A percentile compares a stretch with the other conserved stretches of the same genome.
Conservation (phyloP, 2,329 filamentous ascomycete species). For the Cladosporium phlei region DNA sequence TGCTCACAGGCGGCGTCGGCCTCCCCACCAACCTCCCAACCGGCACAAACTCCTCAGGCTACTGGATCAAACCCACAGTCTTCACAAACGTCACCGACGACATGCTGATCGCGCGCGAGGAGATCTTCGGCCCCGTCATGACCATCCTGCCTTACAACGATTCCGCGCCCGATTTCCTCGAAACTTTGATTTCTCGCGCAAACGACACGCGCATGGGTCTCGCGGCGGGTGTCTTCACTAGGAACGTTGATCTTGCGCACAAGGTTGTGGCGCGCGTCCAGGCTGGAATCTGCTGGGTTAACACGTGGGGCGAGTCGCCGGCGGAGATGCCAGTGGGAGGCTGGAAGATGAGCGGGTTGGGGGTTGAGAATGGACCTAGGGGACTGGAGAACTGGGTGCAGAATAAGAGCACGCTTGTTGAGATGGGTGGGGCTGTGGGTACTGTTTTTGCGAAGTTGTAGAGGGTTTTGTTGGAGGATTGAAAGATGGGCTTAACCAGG, state of each 20-base stretch:
- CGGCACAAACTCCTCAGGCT: conserved; percentile 54
- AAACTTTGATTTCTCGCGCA: conserved; percentile 66
- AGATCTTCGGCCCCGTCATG: conserved; percentile 89
- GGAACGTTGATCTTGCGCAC: conserved; percentile 69
- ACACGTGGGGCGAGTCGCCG: conserved; percentile 88
- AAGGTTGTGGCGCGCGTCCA: conserved; percentile 65
- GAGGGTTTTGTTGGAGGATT: background rate
- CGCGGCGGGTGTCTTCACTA: conserved; percentile 78
- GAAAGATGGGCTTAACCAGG: too few relatives aligned
- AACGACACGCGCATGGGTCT: conserved; percentile 75
- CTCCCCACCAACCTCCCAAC: conserved; percentile 51
- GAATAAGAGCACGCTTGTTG: conserved; percentile 84
- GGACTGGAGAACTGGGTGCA: conserved; percentile 77
- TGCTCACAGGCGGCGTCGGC: conserved; percentile 67
- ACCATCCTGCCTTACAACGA: conserved; percentile 67
- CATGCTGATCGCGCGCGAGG: conserved; percentile 75
- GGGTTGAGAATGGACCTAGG: conserved; percentile 77
- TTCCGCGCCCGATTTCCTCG: conserved; percentile 43
- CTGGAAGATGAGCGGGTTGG: conserved; percentile 86
- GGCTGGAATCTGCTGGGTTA: conserved; percentile 87
- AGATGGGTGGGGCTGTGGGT: conserved; percentile 66
- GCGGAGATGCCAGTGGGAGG: conserved; percentile 90
- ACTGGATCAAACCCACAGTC: conserved; percentile 77
- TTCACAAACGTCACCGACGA: conserved; percentile 80
- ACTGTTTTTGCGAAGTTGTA: conserved; percentile 56